A percentile compares a stretch with the other conserved stretches of the same genome.
These are phyloP conservation scores for Xylaria sp. DNA, from an alignment of 2,329 filamentous ascomycete species.

Conservation along the genomic window DNA sequence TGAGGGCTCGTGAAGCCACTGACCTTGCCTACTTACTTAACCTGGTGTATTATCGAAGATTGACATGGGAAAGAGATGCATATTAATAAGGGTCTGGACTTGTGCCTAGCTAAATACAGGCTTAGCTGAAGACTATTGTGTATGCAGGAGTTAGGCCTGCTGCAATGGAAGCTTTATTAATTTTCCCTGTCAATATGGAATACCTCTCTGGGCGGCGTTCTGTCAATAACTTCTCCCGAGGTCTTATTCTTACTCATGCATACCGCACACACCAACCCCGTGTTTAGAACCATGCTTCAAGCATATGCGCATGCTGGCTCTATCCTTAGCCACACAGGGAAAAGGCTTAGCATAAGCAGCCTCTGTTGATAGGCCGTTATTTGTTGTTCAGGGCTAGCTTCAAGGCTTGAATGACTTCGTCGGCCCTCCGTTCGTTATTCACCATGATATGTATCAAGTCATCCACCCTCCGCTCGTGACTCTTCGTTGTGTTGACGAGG, in stretches of 20 bases:
- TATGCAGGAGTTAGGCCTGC: too few relatives aligned
- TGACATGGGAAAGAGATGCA: too few relatives aligned
- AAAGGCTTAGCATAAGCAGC: background rate
- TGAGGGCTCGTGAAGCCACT: too few relatives aligned
- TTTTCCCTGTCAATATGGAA: too few relatives aligned
- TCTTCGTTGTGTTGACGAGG: background rate
- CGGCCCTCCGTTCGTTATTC: constrained; percentile 1
- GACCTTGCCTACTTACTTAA: too few relatives aligned
- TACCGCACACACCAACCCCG: background rate
- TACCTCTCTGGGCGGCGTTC: background rate
- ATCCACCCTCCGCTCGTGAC: constrained; percentile 1
- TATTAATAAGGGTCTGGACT: too few relatives aligned
- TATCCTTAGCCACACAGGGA: background rate
- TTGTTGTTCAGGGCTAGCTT: constrained; percentile 1
- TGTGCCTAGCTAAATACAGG: too few relatives aligned
- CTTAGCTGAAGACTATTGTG: too few relatives aligned
- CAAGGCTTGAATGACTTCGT: constrained; percentile 1
- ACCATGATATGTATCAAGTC: constrained; percentile 1
- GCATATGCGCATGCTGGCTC: background rate
- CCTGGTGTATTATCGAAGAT: too few relatives aligned
- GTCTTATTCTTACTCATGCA: background rate
- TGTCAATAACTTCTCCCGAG: background rate
- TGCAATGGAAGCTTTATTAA: too few relatives aligned
- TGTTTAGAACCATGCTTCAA: background rate
- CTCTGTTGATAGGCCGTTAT: background rate